Evolutionary conservation across 106 monocot species (phyloP).

Genomic region (Platanthera zijinensis): DNA sequence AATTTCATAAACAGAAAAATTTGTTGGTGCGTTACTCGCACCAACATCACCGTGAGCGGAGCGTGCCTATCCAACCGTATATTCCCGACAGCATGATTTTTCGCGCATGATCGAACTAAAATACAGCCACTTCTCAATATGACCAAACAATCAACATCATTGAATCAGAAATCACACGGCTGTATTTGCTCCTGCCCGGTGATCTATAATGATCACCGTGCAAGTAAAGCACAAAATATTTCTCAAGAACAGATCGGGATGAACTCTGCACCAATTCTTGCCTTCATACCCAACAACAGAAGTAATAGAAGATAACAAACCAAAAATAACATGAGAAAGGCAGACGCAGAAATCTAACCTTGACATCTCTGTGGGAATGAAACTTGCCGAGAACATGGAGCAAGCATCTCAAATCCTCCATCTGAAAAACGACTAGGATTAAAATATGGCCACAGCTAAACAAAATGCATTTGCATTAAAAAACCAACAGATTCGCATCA

Average conservation of each 20-base stretch:
- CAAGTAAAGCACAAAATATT: neutral
- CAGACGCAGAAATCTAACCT: slow-evolving; percentile 33
- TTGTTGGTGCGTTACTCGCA: too few species aligned
- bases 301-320: neutral
- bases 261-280: too few species aligned
- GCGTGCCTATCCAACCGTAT: too few species aligned
- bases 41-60: too few species aligned
- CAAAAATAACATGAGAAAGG: too few species aligned
- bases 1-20: too few species aligned
- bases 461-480: neutral
- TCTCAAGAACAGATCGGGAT: neutral
- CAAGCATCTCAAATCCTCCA: slow-evolving; percentile 84
- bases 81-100: too few species aligned
- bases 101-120: too few species aligned
- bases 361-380: slow-evolving; percentile 73
- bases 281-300: too few species aligned
- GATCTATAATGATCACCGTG: too few species aligned
- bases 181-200: too few species aligned
- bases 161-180: neutral
- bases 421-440: slow-evolving; percentile 26
- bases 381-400: slow-evolving; percentile 87
- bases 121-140: neutral
- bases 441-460: neutral
- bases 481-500: slow-evolving; percentile 5
- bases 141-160: neutral